phyloP scores from a whole-genome alignment of 345 rosid genomes.

The Aethionema arabicum region DNA sequence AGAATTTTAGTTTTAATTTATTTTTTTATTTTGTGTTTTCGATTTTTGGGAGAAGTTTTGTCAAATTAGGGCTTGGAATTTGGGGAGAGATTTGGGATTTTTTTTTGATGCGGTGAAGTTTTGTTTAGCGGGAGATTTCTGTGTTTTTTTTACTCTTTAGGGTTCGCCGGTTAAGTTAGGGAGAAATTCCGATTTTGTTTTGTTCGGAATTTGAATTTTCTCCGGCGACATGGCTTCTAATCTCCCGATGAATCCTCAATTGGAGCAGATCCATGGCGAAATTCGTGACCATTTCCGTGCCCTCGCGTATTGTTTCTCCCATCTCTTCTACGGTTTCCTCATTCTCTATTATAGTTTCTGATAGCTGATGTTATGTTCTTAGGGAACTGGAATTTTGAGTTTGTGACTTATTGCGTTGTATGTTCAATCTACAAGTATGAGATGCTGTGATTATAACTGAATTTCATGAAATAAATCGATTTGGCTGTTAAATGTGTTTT shows the following conservation, averaged over 20 bases:
- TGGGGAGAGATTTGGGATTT: not conserved
- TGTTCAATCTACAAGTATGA: slow-evolving; percentile 1
- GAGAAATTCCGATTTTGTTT: slow-evolving; percentile 1
- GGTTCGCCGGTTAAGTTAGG: slow-evolving; percentile 22
- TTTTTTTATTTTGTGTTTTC: slow-evolving; percentile 4
- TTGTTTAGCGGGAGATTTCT: not conserved
- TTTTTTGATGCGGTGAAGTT: slow-evolving; percentile 22
- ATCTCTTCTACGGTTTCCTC: not conserved
- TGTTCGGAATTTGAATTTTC: slow-evolving; percentile 37
- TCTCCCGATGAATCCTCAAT: slow-evolving; percentile 75
- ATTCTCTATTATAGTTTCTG: not conserved
- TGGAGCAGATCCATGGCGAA: slow-evolving; percentile 99
- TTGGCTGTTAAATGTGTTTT: slow-evolving; percentile 6
- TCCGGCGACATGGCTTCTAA: slow-evolving; percentile 58
- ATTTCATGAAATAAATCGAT: not conserved
- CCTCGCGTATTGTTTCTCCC: slow-evolving; percentile 56
- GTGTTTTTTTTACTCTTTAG: slow-evolving; percentile 20
- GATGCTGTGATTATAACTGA: slow-evolving; percentile 15
- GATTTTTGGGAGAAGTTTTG: slow-evolving; percentile 21
- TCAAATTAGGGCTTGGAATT: slow-evolving; percentile 23
- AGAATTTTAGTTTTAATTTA: not conserved
- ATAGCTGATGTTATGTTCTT: not conserved
- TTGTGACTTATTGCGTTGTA: not conserved
- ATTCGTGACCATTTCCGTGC: slow-evolving; percentile 91
- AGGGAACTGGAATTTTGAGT: not conserved